These are phyloP conservation scores for Apophysomyces variabilis DNA, from an alignment of 371 early-diverging fungal species.

Conservation along the genomic window DNA sequence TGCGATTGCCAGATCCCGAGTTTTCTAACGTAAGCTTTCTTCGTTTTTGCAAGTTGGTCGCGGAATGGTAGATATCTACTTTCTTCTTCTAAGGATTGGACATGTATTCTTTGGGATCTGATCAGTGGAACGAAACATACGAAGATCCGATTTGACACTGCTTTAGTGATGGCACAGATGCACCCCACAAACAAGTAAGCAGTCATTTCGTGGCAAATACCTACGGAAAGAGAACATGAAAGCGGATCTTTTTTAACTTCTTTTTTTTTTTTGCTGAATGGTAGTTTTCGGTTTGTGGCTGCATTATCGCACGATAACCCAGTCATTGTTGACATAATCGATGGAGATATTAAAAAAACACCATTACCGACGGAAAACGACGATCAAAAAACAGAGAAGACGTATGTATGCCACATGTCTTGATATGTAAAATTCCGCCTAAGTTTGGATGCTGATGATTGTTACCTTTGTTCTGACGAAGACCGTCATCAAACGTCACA, in stretches of 20 bases:
- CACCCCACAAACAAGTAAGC: constrained; percentile 73
- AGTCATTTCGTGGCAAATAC: background rate
- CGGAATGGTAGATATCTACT: constrained; percentile 71
- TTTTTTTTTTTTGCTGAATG: too few species aligned
- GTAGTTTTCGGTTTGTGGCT: constrained; percentile 58
- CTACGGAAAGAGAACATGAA: too few species aligned
- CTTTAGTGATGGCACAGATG: constrained; percentile 69
- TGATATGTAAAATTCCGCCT: background rate
- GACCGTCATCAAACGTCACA: constrained; percentile 35
- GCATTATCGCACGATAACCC: constrained; percentile 58
- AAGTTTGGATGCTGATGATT: background rate
- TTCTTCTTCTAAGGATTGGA: constrained; percentile 78
- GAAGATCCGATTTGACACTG: constrained; percentile 70
- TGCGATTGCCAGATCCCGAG: background rate
- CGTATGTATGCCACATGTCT: constrained; percentile 4
- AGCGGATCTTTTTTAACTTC: too few species aligned
- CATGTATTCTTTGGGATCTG: constrained; percentile 90
- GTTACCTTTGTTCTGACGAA: background rate
- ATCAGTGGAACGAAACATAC: constrained; percentile 49
- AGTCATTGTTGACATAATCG: constrained; percentile 54
- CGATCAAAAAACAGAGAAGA: constrained; percentile 21
- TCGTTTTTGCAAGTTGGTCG: constrained; percentile 61
- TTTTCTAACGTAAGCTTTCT: background rate
- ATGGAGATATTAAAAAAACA: constrained; percentile 27
- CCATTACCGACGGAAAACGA: constrained; percentile 30